A percentile compares a stretch with the other conserved stretches of the same genome.
Evolutionary conservation across 306 rosid genomes (phyloP).

Genomic region (Pyrus bretschneideri): DNA sequence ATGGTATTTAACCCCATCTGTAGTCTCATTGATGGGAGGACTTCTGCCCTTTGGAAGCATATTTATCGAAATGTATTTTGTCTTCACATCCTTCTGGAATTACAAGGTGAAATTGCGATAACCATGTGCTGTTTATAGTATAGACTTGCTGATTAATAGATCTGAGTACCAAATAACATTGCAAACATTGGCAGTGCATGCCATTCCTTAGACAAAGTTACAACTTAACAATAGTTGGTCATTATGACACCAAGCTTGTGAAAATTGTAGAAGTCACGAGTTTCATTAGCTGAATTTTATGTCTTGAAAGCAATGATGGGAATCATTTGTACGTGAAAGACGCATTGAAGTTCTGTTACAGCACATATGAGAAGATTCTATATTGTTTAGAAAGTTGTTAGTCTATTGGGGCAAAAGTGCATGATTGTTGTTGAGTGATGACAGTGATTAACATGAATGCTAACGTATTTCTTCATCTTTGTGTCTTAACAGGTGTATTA

Average conservation of each 20-base stretch:
- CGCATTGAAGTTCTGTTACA: neutral
- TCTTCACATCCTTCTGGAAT: constrained; percentile 99
- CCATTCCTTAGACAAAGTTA: neutral
- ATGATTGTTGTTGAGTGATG: neutral
- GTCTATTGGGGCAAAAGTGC: neutral
- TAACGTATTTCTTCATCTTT: constrained; percentile 17
- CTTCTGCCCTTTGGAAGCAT: constrained; percentile 98
- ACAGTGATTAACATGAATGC: constrained; percentile 4
- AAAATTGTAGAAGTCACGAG: neutral
- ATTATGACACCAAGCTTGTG: neutral
- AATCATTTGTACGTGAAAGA: neutral
- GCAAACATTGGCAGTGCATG: neutral
- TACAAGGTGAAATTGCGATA: constrained; percentile 42
- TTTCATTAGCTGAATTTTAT: neutral
- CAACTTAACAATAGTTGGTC: neutral
- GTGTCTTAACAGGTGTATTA: constrained; percentile 84
- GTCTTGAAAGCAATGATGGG: neutral
- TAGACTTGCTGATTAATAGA: neutral
- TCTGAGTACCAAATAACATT: neutral
- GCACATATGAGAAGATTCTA: neutral
- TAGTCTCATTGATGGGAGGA: constrained; percentile 98
- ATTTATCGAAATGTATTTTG: constrained; percentile 99
- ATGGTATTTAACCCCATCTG: constrained; percentile 98
- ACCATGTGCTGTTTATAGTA: neutral
- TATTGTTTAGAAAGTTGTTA: neutral